Percentiles rank a stretch among this genome's conserved stretches.
Evolutionary conservation across 345 rosid genomes (phyloP).

Genomic region (Combretum micranthum): DNA sequence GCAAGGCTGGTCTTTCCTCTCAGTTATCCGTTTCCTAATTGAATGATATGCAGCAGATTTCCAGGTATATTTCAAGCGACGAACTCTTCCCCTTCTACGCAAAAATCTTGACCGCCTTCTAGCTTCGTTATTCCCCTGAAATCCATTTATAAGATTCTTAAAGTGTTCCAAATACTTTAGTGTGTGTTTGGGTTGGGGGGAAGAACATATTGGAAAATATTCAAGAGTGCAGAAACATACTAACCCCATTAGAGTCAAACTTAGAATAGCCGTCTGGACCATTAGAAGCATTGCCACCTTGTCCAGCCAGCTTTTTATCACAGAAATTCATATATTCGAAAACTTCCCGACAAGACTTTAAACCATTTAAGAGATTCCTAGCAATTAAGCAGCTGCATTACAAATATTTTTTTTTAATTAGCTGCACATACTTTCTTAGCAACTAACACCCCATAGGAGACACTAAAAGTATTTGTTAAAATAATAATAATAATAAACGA

Average conservation of each 20-base stretch:
- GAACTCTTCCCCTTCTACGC: constrained; percentile 93
- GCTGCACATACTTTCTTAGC: no score
- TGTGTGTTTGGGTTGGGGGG: no score
- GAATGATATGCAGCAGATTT: constrained; percentile 99
- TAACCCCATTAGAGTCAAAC: constrained; percentile 81
- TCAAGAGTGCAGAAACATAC: constrained; percentile 12
- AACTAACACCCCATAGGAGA: no score
- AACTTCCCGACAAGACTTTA: constrained; percentile 87
- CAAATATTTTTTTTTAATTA: no score
- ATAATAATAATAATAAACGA: no score
- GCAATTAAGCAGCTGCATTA: constrained; percentile 78
- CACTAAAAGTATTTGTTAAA: no score
- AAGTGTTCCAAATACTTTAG: neutral
- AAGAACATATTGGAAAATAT: neutral
- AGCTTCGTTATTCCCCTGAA: constrained; percentile 66
- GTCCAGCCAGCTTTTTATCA: constrained; percentile 53
- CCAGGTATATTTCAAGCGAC: constrained; percentile 98
- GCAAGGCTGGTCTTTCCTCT: constrained; percentile 97
- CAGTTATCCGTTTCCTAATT: constrained; percentile 80
- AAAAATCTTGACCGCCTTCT: constrained; percentile 92
- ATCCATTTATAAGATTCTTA: constrained; percentile 12
- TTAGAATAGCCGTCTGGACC: constrained; percentile 69
- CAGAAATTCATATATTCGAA: constrained; percentile 73
- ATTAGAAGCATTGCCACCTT: constrained; percentile 56
- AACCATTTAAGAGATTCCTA: constrained; percentile 85